phyloP scores from a whole-genome alignment of 2,329 filamentous ascomycete species.

The Sclerotinia minor region DNA sequence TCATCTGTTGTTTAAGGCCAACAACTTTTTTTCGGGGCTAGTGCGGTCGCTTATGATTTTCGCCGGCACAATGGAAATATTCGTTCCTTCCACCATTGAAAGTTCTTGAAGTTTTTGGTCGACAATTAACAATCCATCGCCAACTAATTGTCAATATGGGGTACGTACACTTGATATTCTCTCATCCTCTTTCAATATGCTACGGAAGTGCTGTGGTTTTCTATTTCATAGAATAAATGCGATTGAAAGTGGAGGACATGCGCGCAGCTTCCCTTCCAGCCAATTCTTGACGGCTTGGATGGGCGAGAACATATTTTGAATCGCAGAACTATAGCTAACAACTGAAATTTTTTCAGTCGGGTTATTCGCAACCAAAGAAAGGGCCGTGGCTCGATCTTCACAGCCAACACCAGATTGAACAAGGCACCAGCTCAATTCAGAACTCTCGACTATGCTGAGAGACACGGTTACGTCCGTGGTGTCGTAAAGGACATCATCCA shows the following conservation, averaged over 20 bases:
- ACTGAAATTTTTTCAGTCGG: constrained; percentile 41
- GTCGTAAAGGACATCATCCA: constrained; percentile 94
- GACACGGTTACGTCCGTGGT: constrained; percentile 96
- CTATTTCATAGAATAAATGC: neutral
- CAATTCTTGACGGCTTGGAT: neutral
- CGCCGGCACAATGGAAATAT: constrained; percentile 22
- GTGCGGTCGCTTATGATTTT: constrained; percentile 22
- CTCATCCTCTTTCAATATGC: neutral
- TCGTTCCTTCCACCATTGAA: constrained; percentile 1
- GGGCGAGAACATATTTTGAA: neutral
- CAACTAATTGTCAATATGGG: constrained; percentile 24
- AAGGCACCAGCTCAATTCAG: constrained; percentile 96
- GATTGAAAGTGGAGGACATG: neutral
- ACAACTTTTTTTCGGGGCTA: constrained; percentile 1
- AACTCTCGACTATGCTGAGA: constrained; percentile 93
- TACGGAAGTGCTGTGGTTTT: neutral
- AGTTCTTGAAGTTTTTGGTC: constrained; percentile 7
- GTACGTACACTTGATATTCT: neutral
- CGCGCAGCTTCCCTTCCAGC: neutral
- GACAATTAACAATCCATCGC: constrained; percentile 20
- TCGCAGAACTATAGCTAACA: constrained; percentile 18
- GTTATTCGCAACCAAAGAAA: constrained; percentile 78
- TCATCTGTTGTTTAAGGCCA: neutral
- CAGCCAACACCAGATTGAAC: constrained; percentile 80
- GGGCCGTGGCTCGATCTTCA: constrained; percentile 78